These are phyloP conservation scores for Termitomyces sp. DNA, from an alignment of 768 basidiomycete genomes.

Conservation along the genomic window DNA sequence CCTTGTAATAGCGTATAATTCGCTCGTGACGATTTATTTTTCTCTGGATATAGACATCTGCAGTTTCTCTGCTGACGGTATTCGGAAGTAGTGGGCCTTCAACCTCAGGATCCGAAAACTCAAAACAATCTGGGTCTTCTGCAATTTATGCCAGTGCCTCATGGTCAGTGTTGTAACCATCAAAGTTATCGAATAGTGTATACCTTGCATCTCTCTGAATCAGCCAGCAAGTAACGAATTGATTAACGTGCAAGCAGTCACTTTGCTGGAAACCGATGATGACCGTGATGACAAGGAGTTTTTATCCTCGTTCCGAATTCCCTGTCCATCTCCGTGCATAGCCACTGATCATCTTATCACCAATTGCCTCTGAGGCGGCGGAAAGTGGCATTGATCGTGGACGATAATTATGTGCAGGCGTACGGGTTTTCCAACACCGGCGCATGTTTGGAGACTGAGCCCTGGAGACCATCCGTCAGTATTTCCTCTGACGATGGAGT, in stretches of 20 bases:
- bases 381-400: too few species aligned
- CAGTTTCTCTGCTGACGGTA: background rate
- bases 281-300: too few species aligned
- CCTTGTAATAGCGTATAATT: background rate
- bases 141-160: background rate
- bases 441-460: too few species aligned
- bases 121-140: background rate
- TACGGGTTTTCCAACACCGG: too few species aligned
- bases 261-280: background rate
- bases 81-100: background rate
- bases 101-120: background rate
- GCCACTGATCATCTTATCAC: background rate
- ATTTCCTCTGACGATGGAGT: too few species aligned
- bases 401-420: too few species aligned
- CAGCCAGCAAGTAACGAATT: background rate
- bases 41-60: background rate
- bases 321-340: background rate
- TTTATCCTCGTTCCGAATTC: too few species aligned
- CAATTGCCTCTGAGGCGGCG: too few species aligned
- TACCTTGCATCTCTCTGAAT: background rate
- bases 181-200: background rate
- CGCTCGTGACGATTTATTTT: background rate
- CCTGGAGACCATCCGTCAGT: too few species aligned
- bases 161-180: background rate
- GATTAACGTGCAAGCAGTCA: background rate